These are phyloP conservation scores for Candida qinlingensis DNA, from an alignment of 805 yeast genomes.

Conservation along the genomic window DNA sequence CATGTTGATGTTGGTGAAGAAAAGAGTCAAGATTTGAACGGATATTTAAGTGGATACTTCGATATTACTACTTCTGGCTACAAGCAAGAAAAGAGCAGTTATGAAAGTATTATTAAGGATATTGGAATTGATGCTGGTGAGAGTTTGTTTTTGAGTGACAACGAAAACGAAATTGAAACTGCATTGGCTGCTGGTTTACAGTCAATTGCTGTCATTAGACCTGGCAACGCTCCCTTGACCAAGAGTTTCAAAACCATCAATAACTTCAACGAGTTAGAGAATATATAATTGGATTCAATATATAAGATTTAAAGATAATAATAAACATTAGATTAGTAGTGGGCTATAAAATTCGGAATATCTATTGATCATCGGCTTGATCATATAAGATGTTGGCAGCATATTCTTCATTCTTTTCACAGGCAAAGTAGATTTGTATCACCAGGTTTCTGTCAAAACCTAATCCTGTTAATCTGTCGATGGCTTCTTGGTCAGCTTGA, in stretches of 20 bases:
- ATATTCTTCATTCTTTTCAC: slow-evolving; percentile 95
- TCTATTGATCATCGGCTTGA: slow-evolving; percentile 30
- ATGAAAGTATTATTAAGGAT: slow-evolving; percentile 44
- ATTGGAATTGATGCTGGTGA: slow-evolving; percentile 30
- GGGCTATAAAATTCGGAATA: no score
- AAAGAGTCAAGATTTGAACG: slow-evolving; percentile 44
- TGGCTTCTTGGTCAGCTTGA: slow-evolving; percentile 84
- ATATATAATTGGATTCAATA: slow-evolving; percentile 1
- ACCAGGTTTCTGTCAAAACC: slow-evolving; percentile 89
- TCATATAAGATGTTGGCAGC: slow-evolving; percentile 87
- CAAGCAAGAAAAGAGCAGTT: slow-evolving; percentile 55
- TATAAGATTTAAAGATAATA: neutral
- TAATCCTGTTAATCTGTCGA: slow-evolving; percentile 80
- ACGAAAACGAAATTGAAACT: slow-evolving; percentile 69
- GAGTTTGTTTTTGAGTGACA: slow-evolving; percentile 74
- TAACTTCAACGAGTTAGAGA: slow-evolving; percentile 26
- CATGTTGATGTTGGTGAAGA: slow-evolving; percentile 44
- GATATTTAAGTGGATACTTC: slow-evolving; percentile 58
- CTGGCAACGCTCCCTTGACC: slow-evolving; percentile 61
- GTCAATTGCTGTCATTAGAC: slow-evolving; percentile 57
- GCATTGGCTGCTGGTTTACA: slow-evolving; percentile 62
- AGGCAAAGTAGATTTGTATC: slow-evolving; percentile 92
- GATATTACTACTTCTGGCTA: slow-evolving; percentile 83
- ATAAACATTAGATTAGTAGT: neutral
- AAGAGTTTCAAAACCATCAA: slow-evolving; percentile 23